phyloP scores from a whole-genome alignment of 306 rosid species.

The Vicia sativa region DNA sequence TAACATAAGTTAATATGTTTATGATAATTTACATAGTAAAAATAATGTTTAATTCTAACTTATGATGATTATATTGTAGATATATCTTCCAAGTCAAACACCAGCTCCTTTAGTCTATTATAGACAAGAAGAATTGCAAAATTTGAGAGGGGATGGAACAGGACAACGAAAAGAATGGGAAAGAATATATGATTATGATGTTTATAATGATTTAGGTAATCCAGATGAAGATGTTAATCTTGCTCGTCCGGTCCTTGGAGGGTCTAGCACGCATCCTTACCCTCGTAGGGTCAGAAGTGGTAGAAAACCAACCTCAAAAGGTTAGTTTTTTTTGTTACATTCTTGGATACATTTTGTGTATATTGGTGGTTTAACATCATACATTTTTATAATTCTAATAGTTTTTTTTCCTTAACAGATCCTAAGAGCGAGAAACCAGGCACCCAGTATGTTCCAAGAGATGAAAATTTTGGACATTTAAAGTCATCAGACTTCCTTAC shows the following conservation, averaged over 20 bases:
- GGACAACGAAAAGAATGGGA: neutral
- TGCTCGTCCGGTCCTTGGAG: neutral
- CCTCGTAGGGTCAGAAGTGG: conserved; percentile 23
- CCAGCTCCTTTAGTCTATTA: conserved; percentile 2
- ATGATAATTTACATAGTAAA: no score
- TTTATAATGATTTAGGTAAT: neutral
- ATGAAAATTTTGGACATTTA: conserved; percentile 13
- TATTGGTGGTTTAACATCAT: no score
- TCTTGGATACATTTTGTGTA: neutral
- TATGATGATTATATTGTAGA: neutral
- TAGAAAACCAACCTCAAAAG: conserved; percentile 10
- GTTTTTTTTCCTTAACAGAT: conserved; percentile 42
- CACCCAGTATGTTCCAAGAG: neutral
- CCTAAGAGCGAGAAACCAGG: conserved; percentile 46
- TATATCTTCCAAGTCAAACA: conserved; percentile 15
- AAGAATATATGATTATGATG: conserved; percentile 19
- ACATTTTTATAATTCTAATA: neutral
- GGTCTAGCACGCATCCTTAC: neutral
- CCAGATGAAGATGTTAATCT: neutral
- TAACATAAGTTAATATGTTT: neutral
- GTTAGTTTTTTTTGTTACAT: neutral
- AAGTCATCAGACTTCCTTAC: conserved; percentile 18
- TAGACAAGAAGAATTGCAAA: conserved; percentile 10
- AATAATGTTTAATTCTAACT: no score
- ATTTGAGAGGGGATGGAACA: conserved; percentile 1